phyloP scores from a whole-genome alignment of 306 rosid genomes.

The Sicyos baderoa region DNA sequence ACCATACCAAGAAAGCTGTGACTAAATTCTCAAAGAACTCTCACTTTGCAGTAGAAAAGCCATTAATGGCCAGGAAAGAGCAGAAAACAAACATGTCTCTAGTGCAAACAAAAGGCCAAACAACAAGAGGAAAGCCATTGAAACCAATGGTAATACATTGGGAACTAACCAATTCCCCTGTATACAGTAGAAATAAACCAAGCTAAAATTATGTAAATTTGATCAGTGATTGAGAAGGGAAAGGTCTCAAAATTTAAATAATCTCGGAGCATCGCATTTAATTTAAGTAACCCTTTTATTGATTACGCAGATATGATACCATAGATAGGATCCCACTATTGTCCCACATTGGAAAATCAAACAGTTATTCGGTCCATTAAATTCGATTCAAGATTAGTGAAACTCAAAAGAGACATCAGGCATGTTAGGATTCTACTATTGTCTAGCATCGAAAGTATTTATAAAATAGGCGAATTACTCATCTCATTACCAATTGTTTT shows the following conservation, averaged over 20 bases:
- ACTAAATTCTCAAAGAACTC: conserved; percentile 3
- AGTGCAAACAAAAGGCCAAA: neutral
- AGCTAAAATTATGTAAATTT: neutral
- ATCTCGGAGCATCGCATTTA: neutral
- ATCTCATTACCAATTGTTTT: no score
- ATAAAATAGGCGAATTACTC: no score
- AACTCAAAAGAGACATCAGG: no score
- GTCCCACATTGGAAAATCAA: no score
- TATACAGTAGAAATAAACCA: neutral
- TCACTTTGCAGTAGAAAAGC: neutral
- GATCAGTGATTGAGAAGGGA: neutral
- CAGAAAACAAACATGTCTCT: neutral
- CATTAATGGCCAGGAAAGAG: neutral
- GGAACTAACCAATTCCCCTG: neutral
- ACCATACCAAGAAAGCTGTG: conserved; percentile 15
- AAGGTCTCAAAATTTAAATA: neutral
- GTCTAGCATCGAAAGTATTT: no score
- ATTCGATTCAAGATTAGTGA: no score
- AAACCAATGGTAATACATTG: neutral
- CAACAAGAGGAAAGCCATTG: neutral
- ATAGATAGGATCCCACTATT: neutral
- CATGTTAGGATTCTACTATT: no score
- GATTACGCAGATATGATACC: neutral
- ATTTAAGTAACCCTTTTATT: neutral
- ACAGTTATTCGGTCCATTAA: no score